Evolutionary conservation across 164 flowering plant species (phyloP).

Genomic region (Berberis thunbergii): DNA sequence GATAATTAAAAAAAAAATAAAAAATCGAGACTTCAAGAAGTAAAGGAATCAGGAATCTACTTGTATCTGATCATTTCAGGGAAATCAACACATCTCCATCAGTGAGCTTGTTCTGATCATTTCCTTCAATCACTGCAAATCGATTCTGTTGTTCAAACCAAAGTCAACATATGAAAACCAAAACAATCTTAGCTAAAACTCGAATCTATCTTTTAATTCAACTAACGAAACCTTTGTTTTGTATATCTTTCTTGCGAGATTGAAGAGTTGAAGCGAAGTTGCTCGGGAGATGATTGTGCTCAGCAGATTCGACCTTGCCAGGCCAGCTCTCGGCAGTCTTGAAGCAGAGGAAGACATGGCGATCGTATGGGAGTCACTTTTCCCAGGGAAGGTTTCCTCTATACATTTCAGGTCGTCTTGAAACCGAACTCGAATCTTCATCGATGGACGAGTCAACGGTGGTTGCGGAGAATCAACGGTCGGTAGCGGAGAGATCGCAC

Average conservation of each 20-base stretch:
- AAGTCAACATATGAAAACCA: neutral
- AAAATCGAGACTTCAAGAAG: neutral
- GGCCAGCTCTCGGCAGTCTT: constrained; percentile 64
- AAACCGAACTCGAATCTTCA: constrained; percentile 54
- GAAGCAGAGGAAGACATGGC: constrained; percentile 82
- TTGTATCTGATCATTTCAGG: constrained; percentile 86
- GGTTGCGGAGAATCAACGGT: too few species aligned
- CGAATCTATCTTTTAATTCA: neutral
- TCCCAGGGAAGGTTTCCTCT: constrained; percentile 34
- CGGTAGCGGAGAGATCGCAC: too few species aligned
- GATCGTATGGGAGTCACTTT: constrained; percentile 60
- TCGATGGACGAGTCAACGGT: neutral
- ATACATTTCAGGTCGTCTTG: constrained; percentile 69
- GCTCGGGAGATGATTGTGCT: constrained; percentile 53
- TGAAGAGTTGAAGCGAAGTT: constrained; percentile 42
- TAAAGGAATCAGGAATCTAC: constrained; percentile 20
- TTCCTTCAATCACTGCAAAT: constrained; percentile 63
- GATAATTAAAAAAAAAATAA: neutral
- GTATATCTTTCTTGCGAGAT: constrained; percentile 45
- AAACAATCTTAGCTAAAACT: neutral
- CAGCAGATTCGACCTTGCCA: constrained; percentile 50
- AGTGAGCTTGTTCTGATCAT: constrained; percentile 34
- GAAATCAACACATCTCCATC: constrained; percentile 74
- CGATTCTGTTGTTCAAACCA: constrained; percentile 36
- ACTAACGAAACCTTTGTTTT: constrained; percentile 39